Evolutionary conservation across 352 stramenopile species (phyloP).

Genomic region (Pythium aquatile): DNA sequence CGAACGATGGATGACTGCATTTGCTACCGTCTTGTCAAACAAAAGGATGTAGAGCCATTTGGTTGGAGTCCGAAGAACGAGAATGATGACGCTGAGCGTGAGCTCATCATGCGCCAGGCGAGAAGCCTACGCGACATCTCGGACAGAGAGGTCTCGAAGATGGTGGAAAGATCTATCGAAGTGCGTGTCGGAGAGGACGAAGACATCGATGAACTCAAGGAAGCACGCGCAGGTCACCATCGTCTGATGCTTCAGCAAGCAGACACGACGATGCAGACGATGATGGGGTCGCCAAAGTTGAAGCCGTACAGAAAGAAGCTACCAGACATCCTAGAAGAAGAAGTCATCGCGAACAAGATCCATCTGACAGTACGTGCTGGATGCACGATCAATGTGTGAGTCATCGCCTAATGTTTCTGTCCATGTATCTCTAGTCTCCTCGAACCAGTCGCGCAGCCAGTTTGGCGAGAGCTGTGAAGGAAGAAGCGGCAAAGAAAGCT

Average conservation of each 20-base stretch:
- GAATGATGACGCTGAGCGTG: constrained; percentile 36
- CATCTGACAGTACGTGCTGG: constrained; percentile 29
- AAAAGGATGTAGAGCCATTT: constrained; percentile 34
- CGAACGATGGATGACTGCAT: constrained; percentile 59
- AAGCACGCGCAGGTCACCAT: constrained; percentile 11
- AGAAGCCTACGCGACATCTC: constrained; percentile 34
- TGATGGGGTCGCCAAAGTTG: constrained; percentile 37
- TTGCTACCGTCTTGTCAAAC: constrained; percentile 53
- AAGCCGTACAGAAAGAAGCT: constrained; percentile 56
- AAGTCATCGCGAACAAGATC: constrained; percentile 33
- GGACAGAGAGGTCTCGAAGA: constrained; percentile 26
- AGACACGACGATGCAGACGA: constrained; percentile 27
- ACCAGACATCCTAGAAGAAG: constrained; percentile 47
- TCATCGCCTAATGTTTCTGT: not conserved
- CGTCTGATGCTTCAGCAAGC: constrained; percentile 24
- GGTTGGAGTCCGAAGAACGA: constrained; percentile 42
- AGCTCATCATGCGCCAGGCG: constrained; percentile 41
- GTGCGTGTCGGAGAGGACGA: constrained; percentile 7
- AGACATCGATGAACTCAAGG: constrained; percentile 10
- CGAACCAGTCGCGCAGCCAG: constrained; percentile 27
- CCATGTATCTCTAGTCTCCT: constrained; percentile 21
- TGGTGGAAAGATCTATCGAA: constrained; percentile 22
- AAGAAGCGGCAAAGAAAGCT: constrained; percentile 42
- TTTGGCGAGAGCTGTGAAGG: constrained; percentile 18
- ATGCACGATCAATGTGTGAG: no score